Conservation (phyloP, 768 basidiomycete genomes). For the Boletus barrowsii region DNA sequence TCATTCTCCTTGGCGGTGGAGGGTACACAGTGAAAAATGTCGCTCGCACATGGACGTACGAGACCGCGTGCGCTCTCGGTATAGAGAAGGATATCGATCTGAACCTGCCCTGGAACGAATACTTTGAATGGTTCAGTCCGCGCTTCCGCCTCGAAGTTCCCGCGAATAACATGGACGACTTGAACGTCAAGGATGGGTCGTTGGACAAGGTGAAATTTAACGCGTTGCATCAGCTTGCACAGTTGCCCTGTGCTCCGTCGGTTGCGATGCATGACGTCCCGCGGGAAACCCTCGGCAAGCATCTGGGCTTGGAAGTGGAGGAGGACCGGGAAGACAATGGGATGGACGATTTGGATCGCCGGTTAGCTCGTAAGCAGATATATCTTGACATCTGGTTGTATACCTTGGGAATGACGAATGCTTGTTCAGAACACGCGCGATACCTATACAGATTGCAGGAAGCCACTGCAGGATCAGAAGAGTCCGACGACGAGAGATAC, state of each 20-base stretch:
- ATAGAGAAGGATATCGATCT: conserved; percentile 73
- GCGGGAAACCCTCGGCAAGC: conserved; percentile 57
- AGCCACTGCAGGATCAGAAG: conserved; percentile 43
- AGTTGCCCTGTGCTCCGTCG: conserved; percentile 74
- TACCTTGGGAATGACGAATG: neutral
- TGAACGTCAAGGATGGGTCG: conserved; percentile 78
- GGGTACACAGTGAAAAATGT: conserved; percentile 98
- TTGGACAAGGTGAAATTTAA: conserved; percentile 75
- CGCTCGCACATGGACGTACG: conserved; percentile 91
- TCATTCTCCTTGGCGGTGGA: conserved; percentile 91
- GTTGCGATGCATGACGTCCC: conserved; percentile 86
- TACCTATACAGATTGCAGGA: conserved; percentile 63
- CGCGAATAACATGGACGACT: conserved; percentile 91
- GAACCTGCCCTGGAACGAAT: conserved; percentile 81
- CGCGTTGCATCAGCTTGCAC: conserved; percentile 53
- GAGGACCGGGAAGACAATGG: conserved; percentile 37
- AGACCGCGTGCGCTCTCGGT: conserved; percentile 94
- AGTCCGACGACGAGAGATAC: conserved; percentile 45
- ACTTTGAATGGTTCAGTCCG: conserved; percentile 98
- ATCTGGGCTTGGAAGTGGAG: conserved; percentile 55
- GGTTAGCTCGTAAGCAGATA: conserved; percentile 62
- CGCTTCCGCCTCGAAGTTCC: conserved; percentile 90
- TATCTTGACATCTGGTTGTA: neutral
- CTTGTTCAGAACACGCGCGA: conserved; percentile 54
- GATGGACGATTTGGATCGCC: conserved; percentile 63